Percentiles rank a stretch among this genome's conserved stretches.
These are phyloP conservation scores for Pythium myriotylum DNA, from an alignment of 352 stramenopile species.

Conservation along the genomic window DNA sequence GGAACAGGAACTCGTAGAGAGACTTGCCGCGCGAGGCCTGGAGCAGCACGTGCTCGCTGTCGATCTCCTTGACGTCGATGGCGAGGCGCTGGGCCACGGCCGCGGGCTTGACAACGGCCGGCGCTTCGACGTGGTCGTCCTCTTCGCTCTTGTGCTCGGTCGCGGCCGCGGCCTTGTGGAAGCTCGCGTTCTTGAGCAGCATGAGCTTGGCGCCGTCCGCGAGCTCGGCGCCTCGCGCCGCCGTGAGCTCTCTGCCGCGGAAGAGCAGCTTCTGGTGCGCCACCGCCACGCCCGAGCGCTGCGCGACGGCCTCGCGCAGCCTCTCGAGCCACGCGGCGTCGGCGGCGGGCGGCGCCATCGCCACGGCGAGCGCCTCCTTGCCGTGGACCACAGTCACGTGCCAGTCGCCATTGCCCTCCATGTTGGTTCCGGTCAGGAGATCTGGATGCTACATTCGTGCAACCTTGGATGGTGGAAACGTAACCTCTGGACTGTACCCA, in stretches of 20 bases:
- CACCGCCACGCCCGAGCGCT: conserved; percentile 37
- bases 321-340: conserved; percentile 31
- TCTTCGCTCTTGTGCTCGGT: neutral
- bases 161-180: conserved; percentile 16
- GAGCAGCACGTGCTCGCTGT: conserved; percentile 50
- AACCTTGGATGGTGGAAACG: too few relatives aligned
- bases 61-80: conserved; percentile 25
- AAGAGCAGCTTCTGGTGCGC: conserved; percentile 61
- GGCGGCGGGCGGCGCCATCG: conserved; percentile 24
- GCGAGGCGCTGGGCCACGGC: conserved; percentile 14
- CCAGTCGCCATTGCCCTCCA: conserved; percentile 19
- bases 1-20: conserved; percentile 58
- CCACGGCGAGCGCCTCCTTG: conserved; percentile 39
- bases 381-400: conserved; percentile 53
- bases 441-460: conserved; percentile 3
- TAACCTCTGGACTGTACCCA: neutral
- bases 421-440: conserved; percentile 15
- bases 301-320: conserved; percentile 36
- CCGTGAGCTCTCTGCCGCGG: conserved; percentile 36
- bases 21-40: conserved; percentile 58
- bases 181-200: conserved; percentile 30
- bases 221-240: conserved; percentile 24
- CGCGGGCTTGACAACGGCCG: conserved; percentile 1
- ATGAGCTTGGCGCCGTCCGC: conserved; percentile 29
- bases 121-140: too few relatives aligned